phyloP scores from a whole-genome alignment of 176 grass and related monocot species.

The Melocanna baccifera region DNA sequence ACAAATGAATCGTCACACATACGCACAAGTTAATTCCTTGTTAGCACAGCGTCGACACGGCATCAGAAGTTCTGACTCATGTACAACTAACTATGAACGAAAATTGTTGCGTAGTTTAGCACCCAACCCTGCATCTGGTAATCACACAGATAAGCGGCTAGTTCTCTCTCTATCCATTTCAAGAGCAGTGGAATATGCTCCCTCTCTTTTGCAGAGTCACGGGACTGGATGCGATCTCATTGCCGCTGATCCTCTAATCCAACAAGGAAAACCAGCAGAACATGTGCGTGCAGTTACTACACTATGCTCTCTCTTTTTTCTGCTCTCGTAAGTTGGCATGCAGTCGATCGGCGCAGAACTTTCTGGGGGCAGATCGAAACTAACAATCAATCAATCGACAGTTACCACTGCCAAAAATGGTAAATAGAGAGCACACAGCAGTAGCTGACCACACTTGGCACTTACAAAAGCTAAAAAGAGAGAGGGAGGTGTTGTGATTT shows the following conservation, averaged over 20 bases:
- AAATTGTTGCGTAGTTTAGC: not conserved
- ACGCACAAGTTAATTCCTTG: too few species aligned
- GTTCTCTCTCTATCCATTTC: not conserved
- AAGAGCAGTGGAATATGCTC: not conserved
- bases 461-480: not conserved
- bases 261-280: not conserved
- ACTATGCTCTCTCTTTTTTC: not conserved
- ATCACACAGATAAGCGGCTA: too few species aligned
- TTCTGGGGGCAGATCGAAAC: not conserved
- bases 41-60: not conserved
- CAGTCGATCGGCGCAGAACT: not conserved
- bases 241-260: not conserved
- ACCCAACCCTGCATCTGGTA: too few species aligned
- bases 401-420: not conserved
- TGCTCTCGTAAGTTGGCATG: not conserved
- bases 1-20: too few species aligned
- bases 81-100: not conserved
- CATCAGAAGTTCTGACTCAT: not conserved
- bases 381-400: not conserved
- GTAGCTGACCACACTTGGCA: not conserved
- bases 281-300: not conserved
- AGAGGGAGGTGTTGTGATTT: too few species aligned
- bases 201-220: not conserved
- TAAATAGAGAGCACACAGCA: not conserved
- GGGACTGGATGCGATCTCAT: not conserved